A percentile compares a stretch with the other conserved stretches of the same genome.
These are phyloP conservation scores for Debaryomyces singareniensis DNA, from an alignment of 1,139 yeast genomes.

Conservation along the genomic window DNA sequence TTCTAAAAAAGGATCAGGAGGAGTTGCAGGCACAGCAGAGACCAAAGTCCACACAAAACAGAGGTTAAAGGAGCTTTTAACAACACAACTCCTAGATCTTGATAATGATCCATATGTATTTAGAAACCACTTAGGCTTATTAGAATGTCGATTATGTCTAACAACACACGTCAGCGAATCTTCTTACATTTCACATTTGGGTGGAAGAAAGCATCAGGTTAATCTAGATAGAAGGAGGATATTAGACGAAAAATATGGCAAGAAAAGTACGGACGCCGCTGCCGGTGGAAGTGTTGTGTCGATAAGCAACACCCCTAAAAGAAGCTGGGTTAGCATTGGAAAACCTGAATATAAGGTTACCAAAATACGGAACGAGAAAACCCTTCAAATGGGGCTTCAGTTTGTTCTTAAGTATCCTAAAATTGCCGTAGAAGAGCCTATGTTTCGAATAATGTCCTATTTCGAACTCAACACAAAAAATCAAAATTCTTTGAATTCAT, in stretches of 20 bases:
- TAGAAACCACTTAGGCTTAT: constrained; percentile 64
- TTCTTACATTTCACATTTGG: constrained; percentile 74
- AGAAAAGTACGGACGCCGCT: constrained; percentile 1
- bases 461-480: constrained; percentile 54
- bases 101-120: constrained; percentile 75
- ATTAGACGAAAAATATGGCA: constrained; percentile 29
- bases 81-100: constrained; percentile 54
- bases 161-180: constrained; percentile 72
- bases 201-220: constrained; percentile 70
- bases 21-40: constrained; percentile 65
- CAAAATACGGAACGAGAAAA: constrained; percentile 58
- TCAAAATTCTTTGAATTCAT: constrained; percentile 22
- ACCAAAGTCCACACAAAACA: constrained; percentile 61
- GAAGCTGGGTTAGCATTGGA: constrained; percentile 58
- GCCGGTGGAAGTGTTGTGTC: constrained; percentile 14
- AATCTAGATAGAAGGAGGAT: constrained; percentile 56
- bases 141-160: constrained; percentile 71
- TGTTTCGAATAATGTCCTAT: constrained; percentile 66
- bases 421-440: constrained; percentile 46
- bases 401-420: constrained; percentile 53
- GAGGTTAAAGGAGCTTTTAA: constrained; percentile 57
- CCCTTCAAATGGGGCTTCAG: constrained; percentile 54
- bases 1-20: constrained; percentile 54
- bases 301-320: constrained; percentile 34
- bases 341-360: constrained; percentile 61